phyloP scores from a whole-genome alignment of 2,329 filamentous ascomycete species.

The Zalaria sp. region DNA sequence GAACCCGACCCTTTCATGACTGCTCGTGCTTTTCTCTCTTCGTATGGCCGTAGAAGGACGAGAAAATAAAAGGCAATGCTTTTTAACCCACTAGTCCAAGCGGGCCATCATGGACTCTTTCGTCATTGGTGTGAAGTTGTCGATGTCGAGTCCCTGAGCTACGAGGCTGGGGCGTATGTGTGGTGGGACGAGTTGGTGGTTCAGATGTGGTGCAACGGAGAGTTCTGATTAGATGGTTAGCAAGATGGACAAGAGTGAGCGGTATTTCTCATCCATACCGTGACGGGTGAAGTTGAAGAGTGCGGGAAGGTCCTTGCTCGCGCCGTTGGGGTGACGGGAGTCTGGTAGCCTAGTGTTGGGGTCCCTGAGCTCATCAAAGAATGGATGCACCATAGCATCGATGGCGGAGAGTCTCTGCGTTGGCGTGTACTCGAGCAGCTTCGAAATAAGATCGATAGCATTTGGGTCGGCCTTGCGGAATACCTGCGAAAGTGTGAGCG shows the following conservation, averaged over 20 bases:
- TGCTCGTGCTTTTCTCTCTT: too few relatives aligned
- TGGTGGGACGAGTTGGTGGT: conserved; percentile 71
- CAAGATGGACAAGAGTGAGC: not conserved
- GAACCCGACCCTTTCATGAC: too few relatives aligned
- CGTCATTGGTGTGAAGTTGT: conserved; percentile 79
- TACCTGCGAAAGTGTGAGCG: conserved; percentile 38
- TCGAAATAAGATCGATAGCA: conserved; percentile 89
- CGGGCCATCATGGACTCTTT: conserved; percentile 97
- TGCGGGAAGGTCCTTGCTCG: conserved; percentile 66
- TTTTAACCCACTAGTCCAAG: conserved; percentile 50
- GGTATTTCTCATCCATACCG: conserved; percentile 39
- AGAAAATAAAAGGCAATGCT: too few relatives aligned
- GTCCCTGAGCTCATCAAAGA: conserved; percentile 93
- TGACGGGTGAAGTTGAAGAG: conserved; percentile 92
- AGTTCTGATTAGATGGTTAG: conserved; percentile 48
- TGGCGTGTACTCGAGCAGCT: conserved; percentile 89
- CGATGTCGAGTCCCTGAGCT: conserved; percentile 69
- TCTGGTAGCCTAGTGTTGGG: conserved; percentile 85
- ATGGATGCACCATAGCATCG: conserved; percentile 95
- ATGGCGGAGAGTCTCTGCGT: conserved; percentile 88
- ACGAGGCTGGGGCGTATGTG: conserved; percentile 65
- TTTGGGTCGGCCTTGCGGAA: conserved; percentile 91
- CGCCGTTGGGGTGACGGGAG: conserved; percentile 74
- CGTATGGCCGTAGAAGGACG: too few relatives aligned
- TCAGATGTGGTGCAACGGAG: conserved; percentile 83